A percentile compares a stretch with the other conserved stretches of the same genome.
Conservation (phyloP, 2,329 filamentous ascomycete species). For the Exophiala phaeomuriformis region DNA sequence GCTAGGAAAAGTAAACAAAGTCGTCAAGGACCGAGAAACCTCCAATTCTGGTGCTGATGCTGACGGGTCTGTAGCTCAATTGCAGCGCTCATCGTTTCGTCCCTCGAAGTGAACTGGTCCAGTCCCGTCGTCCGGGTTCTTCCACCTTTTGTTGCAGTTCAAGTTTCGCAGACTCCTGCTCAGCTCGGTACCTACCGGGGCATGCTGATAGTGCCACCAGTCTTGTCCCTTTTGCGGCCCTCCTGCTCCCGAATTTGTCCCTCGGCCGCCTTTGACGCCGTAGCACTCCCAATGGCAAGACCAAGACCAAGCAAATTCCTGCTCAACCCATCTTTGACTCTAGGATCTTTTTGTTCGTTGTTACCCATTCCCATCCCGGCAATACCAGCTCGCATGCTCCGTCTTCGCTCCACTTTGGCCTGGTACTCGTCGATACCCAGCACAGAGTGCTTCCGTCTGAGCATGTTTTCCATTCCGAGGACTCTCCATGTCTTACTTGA, state of each 20-base stretch:
- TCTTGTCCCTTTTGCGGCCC: slow-evolving; percentile 28
- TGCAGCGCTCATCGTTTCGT: too few relatives aligned
- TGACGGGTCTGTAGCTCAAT: too few relatives aligned
- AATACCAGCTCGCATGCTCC: slow-evolving; percentile 13
- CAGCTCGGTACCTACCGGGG: slow-evolving; percentile 2
- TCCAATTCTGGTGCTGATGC: too few relatives aligned
- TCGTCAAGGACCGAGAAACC: too few relatives aligned
- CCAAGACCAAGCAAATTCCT: slow-evolving; percentile 17
- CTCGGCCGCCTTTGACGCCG: slow-evolving; percentile 12
- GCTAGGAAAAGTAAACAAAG: too few relatives aligned
- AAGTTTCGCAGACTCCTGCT: slow-evolving; percentile 1
- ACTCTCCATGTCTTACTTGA: slow-evolving; percentile 20
- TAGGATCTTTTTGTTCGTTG: background rate
- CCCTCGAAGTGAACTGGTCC: too few relatives aligned
- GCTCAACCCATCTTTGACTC: slow-evolving; percentile 16
- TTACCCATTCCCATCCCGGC: too few relatives aligned
- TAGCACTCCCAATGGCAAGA: slow-evolving; percentile 10
- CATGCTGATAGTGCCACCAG: slow-evolving; percentile 1
- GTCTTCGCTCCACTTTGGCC: slow-evolving; percentile 19
- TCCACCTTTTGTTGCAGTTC: background rate
- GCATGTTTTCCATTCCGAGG: slow-evolving; percentile 11
- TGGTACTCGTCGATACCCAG: slow-evolving; percentile 23
- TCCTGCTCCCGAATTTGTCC: slow-evolving; percentile 14
- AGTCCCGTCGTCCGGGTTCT: too few relatives aligned
- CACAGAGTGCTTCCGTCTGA: slow-evolving; percentile 16